Conservation (phyloP, 2,329 filamentous ascomycete genomes). For the Didymella pinodella region DNA sequence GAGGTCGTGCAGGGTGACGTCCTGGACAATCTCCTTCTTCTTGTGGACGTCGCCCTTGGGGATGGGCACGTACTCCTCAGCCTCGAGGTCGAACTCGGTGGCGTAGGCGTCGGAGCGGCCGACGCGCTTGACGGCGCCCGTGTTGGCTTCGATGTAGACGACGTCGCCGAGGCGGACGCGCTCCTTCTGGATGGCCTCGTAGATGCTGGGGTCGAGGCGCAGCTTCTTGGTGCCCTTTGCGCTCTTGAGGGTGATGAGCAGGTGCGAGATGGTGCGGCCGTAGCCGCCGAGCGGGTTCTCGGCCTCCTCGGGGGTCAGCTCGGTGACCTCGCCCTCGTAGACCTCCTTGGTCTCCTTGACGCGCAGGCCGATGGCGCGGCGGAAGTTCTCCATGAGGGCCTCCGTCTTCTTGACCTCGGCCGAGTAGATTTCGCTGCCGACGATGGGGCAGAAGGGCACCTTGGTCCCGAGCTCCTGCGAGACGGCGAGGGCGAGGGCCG, state of each 20-base stretch:
- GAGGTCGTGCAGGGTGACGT: constrained; percentile 95
- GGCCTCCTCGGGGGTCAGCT: constrained; percentile 95
- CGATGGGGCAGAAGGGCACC: constrained; percentile 97
- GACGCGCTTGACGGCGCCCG: constrained; percentile 95
- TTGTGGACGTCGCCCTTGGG: constrained; percentile 99
- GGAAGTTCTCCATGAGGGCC: constrained; percentile 98
- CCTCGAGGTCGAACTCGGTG: constrained; percentile 97
- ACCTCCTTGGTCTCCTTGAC: constrained; percentile 99
- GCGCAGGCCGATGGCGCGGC: constrained; percentile 90
- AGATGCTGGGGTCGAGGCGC: constrained; percentile 94
- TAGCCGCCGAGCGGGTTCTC: constrained; percentile 98
- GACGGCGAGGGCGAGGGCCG: constrained; percentile 90
- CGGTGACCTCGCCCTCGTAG: constrained; percentile 97
- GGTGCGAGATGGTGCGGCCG: constrained; percentile 94
- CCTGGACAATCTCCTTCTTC: constrained; percentile 99
- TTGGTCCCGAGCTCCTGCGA: constrained; percentile 97
- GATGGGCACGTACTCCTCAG: constrained; percentile 98
- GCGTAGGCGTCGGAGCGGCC: constrained; percentile 96
- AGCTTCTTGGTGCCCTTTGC: constrained; percentile 98
- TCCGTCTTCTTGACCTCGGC: constrained; percentile 99
- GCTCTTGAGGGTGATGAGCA: constrained; percentile 93
- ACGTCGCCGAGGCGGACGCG: constrained; percentile 95
- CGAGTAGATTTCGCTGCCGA: constrained; percentile 97
- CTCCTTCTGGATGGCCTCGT: constrained; percentile 99
- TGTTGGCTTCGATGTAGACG: constrained; percentile 99